Evolutionary conservation across 2,329 filamentous ascomycete species (phyloP).

Genomic region (Beauveria pseudobassiana): DNA sequence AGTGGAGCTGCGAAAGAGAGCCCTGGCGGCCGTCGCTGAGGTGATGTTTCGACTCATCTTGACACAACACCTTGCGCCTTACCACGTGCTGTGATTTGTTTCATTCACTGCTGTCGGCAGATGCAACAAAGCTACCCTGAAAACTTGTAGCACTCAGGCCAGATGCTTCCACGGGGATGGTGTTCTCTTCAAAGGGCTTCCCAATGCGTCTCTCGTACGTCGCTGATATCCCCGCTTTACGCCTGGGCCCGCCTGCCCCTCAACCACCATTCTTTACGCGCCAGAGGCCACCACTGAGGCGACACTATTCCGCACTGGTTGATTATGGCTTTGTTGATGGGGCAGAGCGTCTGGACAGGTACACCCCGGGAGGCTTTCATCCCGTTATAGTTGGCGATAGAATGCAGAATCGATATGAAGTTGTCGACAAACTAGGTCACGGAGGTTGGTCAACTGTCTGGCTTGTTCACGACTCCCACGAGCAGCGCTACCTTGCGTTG

Average conservation of each 20-base stretch:
- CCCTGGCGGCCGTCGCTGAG: no score
- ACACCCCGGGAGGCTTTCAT: constrained; percentile 9
- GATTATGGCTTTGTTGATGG: not conserved
- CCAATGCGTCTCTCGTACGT: not conserved
- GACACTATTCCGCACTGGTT: not conserved
- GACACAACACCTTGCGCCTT: not conserved
- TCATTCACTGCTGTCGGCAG: not conserved
- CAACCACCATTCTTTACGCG: not conserved
- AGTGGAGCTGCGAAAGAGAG: no score
- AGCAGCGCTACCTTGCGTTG: constrained; percentile 4
- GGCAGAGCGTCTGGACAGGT: not conserved
- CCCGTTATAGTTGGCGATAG: constrained; percentile 10
- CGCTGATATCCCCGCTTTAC: not conserved
- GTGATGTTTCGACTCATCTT: no score
- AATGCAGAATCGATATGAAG: constrained; percentile 10
- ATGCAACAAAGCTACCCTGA: not conserved
- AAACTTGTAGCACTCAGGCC: not conserved
- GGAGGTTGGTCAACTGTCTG: constrained; percentile 13
- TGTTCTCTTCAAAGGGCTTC: not conserved
- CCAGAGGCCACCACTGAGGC: not conserved
- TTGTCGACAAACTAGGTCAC: constrained; percentile 13
- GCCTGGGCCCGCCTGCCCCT: not conserved
- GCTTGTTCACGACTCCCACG: constrained; percentile 10
- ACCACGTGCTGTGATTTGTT: not conserved
- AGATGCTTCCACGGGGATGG: not conserved